A percentile compares a stretch with the other conserved stretches of the same genome.
phyloP scores from a whole-genome alignment of 345 rosid genomes.

The Heritiera littoralis region DNA sequence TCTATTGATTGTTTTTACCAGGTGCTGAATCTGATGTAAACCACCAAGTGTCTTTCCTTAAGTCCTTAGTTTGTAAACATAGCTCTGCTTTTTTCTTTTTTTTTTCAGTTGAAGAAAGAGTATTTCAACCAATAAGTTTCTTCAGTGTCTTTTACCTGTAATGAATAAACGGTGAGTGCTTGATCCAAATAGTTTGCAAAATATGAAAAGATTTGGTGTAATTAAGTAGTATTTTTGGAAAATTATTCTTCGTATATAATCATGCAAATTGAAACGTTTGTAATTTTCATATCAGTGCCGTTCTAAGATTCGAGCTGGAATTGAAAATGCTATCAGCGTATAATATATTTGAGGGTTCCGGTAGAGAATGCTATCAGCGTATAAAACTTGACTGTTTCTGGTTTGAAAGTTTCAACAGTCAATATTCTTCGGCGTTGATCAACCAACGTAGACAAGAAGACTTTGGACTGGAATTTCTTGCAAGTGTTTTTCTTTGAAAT shows the following conservation, averaged over 20 bases:
- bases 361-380: not conserved
- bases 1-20: not conserved
- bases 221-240: no score
- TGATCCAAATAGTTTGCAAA: not conserved
- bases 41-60: not conserved
- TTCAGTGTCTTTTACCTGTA: not conserved
- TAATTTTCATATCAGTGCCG: not conserved
- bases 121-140: not conserved
- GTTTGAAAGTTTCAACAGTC: constrained; percentile 6
- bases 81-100: not conserved
- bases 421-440: not conserved
- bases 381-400: not conserved
- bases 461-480: not conserved
- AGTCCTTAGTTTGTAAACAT: not conserved
- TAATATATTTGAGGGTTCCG: no score
- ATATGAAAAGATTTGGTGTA: not conserved
- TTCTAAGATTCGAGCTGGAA: not conserved
- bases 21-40: not conserved
- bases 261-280: not conserved
- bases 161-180: not conserved
- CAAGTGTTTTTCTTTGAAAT: no score
- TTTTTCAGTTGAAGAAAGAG: not conserved
- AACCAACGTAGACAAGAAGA: not conserved
- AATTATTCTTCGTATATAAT: no score
- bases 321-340: not conserved